These are phyloP conservation scores for Peronospora belbahrii DNA, from an alignment of 352 stramenopile species.

Conservation along the genomic window DNA sequence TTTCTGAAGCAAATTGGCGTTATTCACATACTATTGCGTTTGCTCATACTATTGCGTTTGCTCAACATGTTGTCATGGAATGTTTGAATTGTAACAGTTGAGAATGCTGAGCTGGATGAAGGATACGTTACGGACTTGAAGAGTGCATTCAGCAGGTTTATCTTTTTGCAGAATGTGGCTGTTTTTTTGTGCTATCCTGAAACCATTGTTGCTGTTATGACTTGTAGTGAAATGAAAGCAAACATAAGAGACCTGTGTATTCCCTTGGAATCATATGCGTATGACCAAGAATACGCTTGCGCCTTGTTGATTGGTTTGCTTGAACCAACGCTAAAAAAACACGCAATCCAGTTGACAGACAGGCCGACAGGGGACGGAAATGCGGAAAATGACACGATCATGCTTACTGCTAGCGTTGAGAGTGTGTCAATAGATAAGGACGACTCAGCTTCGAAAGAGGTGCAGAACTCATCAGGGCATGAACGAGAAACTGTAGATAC, in stretches of 20 bases:
- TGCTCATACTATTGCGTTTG: no score
- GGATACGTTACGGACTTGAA: conserved; percentile 68
- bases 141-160: conserved; percentile 28
- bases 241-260: conserved; percentile 82
- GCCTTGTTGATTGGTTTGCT: conserved; percentile 64
- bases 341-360: conserved; percentile 39
- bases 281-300: conserved; percentile 70
- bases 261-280: conserved; percentile 74
- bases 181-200: conserved; percentile 3
- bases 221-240: conserved; percentile 71
- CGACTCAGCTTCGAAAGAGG: conserved; percentile 5
- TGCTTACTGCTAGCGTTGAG: conserved; percentile 1
- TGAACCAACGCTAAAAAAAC: conserved; percentile 64
- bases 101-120: conserved; percentile 53
- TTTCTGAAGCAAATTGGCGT: not conserved
- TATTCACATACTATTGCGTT: not conserved
- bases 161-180: not conserved
- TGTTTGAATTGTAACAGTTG: conserved; percentile 12
- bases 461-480: conserved; percentile 9
- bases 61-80: not conserved
- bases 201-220: not conserved
- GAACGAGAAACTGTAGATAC: conserved; percentile 4
- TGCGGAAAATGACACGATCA: not conserved
- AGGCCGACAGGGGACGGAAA: conserved; percentile 1
- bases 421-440: conserved; percentile 12